These are phyloP conservation scores for Apophysomyces trapeziformis DNA, from an alignment of 371 early-diverging fungal species.

Conservation along the genomic window DNA sequence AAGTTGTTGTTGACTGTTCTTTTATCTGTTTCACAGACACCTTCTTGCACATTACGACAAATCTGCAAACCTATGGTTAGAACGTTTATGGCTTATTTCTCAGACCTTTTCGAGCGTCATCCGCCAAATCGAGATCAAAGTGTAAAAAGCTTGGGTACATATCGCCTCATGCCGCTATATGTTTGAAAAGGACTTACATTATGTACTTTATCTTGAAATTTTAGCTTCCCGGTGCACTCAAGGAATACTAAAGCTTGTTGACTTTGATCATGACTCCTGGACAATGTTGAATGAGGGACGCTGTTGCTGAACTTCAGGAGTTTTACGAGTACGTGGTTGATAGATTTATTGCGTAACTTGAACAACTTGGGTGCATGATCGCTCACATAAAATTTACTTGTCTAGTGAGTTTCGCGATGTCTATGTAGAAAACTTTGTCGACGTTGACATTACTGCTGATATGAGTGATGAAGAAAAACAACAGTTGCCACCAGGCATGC, in stretches of 20 bases:
- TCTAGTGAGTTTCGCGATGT: background rate
- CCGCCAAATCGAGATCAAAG: background rate
- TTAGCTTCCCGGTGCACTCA: background rate
- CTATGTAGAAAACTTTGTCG: background rate
- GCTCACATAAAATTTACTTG: background rate
- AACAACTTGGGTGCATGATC: background rate
- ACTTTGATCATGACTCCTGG: background rate
- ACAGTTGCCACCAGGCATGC: background rate
- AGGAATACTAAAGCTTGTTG: background rate
- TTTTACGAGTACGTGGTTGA: background rate
- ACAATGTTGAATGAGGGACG: background rate
- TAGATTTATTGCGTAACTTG: background rate
- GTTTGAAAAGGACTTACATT: background rate
- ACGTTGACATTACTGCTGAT: background rate
- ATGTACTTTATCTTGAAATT: background rate
- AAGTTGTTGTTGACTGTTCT: background rate
- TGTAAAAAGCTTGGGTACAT: background rate
- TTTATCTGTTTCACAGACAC: background rate
- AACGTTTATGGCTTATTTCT: background rate
- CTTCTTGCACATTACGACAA: background rate
- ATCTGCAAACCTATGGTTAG: background rate
- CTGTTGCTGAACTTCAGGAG: background rate
- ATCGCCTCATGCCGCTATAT: background rate
- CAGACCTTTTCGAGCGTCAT: background rate
- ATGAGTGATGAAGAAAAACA: background rate